Base-by-base conservation (phyloP, 148 eudicot genomes). In the Drosera capensis region DNA sequence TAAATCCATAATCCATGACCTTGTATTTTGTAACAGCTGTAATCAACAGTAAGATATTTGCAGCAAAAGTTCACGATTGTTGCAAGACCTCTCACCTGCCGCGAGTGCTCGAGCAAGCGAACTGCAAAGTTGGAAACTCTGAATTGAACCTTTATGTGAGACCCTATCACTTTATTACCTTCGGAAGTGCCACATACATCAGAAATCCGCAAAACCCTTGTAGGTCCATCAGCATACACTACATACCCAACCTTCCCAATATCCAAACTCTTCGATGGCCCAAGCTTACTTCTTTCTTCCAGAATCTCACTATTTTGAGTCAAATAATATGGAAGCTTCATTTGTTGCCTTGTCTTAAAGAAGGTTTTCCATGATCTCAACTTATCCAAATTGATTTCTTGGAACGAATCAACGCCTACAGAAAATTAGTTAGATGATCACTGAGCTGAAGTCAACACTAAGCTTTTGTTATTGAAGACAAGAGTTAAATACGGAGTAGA, bases 341-440 rank as follows among this genome's bases (percentile, higher is more conserved):
- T 64, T 17, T 60, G 72, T 54, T 73, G 73, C 50, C 78, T 60
- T 30, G 49, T 64, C 54, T 70, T 75, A 37, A 65, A 76, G 58
- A 92, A 71, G 46, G 94, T 74, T 56, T 81, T 92, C 99, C 99
- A 92, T 13, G 74, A 65, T 38, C 94, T 79, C 65, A 92, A 65
- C 69, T 92, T 92, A 60, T 92, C 99, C 73, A 92, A 54, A 65
- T 71, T 85, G 65, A 92, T 85, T 79, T 92, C 99, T 44, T 88
- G 85, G 50, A 69, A 48, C 45, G 66, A 45, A 64, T 76, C 67
- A 50, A 72, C 47, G 58, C 73, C 99, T 92, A 55, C 45, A 67
- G 53, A 36, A 42, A 8, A 15, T 53, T 14, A 22, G 20, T 22
- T 7, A 22, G 7, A 7, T 26, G 46, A 36, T 14, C 20, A 31